phyloP scores from a whole-genome alignment of 495 filamentous ascomycete genomes.

The Daldinia caldariorum region DNA sequence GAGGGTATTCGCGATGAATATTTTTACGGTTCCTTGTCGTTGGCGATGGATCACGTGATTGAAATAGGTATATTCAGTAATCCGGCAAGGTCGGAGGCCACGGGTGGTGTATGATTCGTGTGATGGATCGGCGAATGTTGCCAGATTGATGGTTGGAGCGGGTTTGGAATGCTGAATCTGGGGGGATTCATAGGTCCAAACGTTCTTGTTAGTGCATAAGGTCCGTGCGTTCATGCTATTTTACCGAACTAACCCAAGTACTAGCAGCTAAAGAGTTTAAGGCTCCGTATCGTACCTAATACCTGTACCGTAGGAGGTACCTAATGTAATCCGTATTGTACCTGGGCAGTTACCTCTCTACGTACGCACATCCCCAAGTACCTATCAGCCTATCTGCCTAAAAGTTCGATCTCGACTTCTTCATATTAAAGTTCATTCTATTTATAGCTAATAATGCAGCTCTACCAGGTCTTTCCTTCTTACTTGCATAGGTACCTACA shows the following conservation, averaged over 20 bases:
- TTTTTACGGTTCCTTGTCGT: slow-evolving; percentile 48
- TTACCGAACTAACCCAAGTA: neutral
- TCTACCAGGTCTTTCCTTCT: slow-evolving; percentile 1
- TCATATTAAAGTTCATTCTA: neutral
- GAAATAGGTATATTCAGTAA: slow-evolving; percentile 28
- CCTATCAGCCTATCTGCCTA: no score
- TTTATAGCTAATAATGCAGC: neutral
- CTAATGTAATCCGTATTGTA: no score
- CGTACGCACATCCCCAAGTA: no score
- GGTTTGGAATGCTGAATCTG: slow-evolving; percentile 25
- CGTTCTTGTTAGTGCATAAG: slow-evolving; percentile 20
- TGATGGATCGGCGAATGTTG: slow-evolving; percentile 43
- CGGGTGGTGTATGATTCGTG: slow-evolving; percentile 40
- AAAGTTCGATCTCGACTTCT: neutral
- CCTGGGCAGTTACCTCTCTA: neutral
- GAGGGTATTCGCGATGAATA: slow-evolving; percentile 47
- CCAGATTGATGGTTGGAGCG: slow-evolving; percentile 45
- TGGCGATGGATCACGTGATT: slow-evolving; percentile 52
- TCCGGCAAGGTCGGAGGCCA: slow-evolving; percentile 35
- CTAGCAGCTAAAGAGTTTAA: neutral
- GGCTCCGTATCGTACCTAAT: neutral
- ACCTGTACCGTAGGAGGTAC: no score
- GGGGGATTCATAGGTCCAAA: slow-evolving; percentile 27
- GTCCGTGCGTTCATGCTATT: slow-evolving; percentile 7
- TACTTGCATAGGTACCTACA: slow-evolving; percentile 6